Conservation (phyloP, 805 yeast genomes). For the Metschnikowia similis region DNA sequence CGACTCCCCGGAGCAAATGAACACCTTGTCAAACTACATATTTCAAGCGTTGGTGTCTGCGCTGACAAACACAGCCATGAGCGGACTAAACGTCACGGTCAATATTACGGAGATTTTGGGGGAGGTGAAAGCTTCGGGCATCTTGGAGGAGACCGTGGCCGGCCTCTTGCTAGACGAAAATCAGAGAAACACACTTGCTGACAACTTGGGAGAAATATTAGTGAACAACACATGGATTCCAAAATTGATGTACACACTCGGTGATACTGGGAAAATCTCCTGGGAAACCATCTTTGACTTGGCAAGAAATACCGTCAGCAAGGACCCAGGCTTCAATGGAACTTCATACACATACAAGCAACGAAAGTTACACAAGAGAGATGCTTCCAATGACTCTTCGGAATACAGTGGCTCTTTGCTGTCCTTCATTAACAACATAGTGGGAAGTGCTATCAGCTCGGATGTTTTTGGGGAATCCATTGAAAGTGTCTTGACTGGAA, state of each 20-base stretch:
- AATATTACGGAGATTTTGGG: conserved; percentile 22
- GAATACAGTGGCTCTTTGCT: conserved; percentile 29
- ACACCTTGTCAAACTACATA: conserved; percentile 23
- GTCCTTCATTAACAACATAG: conserved; percentile 28
- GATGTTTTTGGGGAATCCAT: conserved; percentile 20
- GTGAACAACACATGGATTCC: conserved; percentile 28
- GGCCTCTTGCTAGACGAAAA: conserved; percentile 28
- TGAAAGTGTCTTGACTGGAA: conserved; percentile 23
- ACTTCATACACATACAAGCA: conserved; percentile 7
- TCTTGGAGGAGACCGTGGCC: conserved; percentile 23
- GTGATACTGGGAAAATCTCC: conserved; percentile 28
- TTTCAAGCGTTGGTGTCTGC: conserved; percentile 12
- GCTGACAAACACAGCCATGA: conserved; percentile 10
- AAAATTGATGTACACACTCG: conserved; percentile 27
- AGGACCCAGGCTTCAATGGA: conserved; percentile 22
- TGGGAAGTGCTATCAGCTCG: conserved; percentile 22
- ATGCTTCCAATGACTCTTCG: conserved; percentile 5
- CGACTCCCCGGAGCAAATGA: conserved; percentile 25
- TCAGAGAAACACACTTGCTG: conserved; percentile 24
- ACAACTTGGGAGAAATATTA: conserved; percentile 24
- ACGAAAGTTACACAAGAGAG: conserved; percentile 1
- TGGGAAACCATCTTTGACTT: conserved; percentile 28
- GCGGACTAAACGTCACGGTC: conserved; percentile 18
- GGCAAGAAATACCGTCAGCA: conserved; percentile 25
- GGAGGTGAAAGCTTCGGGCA: conserved; percentile 22